Evolutionary conservation across 1,284 basidiomycete species (phyloP), one percentile per base, ranked within the genome.

Genomic region (Sparassis latifolia): DNA sequence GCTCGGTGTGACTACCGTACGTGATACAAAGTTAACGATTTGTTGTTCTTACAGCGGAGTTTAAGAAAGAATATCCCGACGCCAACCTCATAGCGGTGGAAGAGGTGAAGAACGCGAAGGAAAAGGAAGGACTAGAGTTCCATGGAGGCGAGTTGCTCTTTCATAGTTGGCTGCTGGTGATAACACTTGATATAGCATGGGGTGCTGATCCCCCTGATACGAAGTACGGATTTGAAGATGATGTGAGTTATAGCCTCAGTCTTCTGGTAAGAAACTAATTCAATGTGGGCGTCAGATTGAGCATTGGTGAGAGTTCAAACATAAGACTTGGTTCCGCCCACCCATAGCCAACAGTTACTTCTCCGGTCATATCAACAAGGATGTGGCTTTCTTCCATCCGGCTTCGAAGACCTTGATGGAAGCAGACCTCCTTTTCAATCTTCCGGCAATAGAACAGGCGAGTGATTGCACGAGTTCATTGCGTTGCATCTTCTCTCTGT

Each of bases 361-460:
- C 62, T 77, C 88, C 10, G 88, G 91, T 0, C 85, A 88, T 67
- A 73, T 73, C 58, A 95, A 93, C 66, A 84, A 92, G 64, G 96
- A 97, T 55, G 81, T 97, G 12, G 91, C 91, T 0, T 97, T 95
- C 66, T 79, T 89, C 55, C 96, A 98, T 64, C 70, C 75, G 10
- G 77, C 82, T 0, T 87, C 84, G 10, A 89, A 84, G 64, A 85
- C 88, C 0, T 71, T 98, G 49, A 79, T 98, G 51, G 75, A 89
- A 64, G 96, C 90, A 1, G 96, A 99, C 66, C 72, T 53, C 42
- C 66, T 98, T 3, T 86, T 96, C 74, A 97, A 98, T 69, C 73
- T 97, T 4, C 94, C 94, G 0, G 76, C 81, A 3, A 84, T 68
- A 0, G 95, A 98, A 68, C 94, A 97, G 72, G 89, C 33, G 35